Evolutionary conservation across 257 asterid genomes (phyloP), one percentile per base, ranked within the genome.

Genomic region (Anisodus tanguticus): DNA sequence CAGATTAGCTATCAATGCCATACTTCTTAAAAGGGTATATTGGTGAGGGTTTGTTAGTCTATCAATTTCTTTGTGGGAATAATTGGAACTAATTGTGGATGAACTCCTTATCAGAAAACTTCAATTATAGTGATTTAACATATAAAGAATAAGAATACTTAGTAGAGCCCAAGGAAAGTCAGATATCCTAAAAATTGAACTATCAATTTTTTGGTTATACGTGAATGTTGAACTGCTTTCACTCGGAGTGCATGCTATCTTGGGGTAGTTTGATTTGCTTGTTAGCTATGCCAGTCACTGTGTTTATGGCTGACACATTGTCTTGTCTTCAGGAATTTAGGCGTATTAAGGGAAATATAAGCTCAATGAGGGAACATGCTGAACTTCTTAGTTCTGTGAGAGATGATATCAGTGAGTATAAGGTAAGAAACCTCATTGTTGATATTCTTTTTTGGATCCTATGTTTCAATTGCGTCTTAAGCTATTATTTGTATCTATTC

Each of bases 321-420:
- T 53, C 63, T 37, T 85, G 35, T 67, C 62, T 82, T 70, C 83
- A 97, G 99, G 99, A 97, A 86, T 97, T 93, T 88, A 93, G 93
- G 88, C 98, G 99, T 47, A 93, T 89, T 87, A 97, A 95, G 90
- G 98, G 99, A 83, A 97, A 97, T 83, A 95, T 93, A 80, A 94
- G 87, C 87, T 95, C 98, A 80, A 90, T 93, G 99, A 89, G 86
- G 94, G 98, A 97, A 86, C 99, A 97, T 43, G 98, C 98, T 5
- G 99, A 97, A 88, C 99, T 95, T 85, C 98, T 97, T 69, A 95
- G 93, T 89, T 97, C 98, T 82, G 98, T 95, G 66, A 91, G 98
- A 82, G 98, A 97, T 84, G 99, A 97, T 89, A 97, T 97, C 89
- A 93, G 92, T 83, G 99, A 97, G 87, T 95, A 85, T 89, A 97